A percentile compares a stretch with the other conserved stretches of the same genome.
Conservation (phyloP, 352 stramenopile species). For the Pythium volutum region DNA sequence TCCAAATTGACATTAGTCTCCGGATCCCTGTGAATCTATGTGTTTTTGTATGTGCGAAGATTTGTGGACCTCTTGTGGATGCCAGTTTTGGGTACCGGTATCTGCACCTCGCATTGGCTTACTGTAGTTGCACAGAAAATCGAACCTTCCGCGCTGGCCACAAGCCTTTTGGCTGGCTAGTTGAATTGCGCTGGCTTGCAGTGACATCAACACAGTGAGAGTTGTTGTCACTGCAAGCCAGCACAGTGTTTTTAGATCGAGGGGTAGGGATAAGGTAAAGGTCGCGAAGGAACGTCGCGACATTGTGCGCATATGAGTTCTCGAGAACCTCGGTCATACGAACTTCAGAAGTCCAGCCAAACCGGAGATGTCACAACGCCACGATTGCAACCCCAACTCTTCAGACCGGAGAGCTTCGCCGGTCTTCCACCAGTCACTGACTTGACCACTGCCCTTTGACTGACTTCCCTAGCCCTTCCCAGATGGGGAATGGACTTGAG, state of each 20-base stretch:
- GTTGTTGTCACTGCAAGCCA: slow-evolving; percentile 14
- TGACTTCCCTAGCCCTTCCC: slow-evolving; percentile 16
- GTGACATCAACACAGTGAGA: not conserved
- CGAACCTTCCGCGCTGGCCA: slow-evolving; percentile 15
- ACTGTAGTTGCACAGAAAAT: slow-evolving; percentile 15
- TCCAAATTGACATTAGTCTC: not conserved
- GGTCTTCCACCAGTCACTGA: not conserved
- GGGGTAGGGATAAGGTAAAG: slow-evolving; percentile 16
- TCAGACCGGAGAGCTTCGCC: not conserved
- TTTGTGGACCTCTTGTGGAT: slow-evolving; percentile 1
- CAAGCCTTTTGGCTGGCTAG: not conserved
- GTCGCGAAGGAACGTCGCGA: slow-evolving; percentile 10
- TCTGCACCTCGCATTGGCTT: too few relatives aligned
- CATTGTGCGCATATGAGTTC: slow-evolving; percentile 6
- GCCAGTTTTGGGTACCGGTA: not conserved
- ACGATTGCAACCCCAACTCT: slow-evolving; percentile 8
- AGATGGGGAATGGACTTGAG: slow-evolving; percentile 19
- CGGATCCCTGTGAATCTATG: not conserved
- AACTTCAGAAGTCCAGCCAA: too few relatives aligned
- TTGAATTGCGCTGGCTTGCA: not conserved
- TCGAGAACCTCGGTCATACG: not conserved
- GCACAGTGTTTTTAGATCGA: not conserved
- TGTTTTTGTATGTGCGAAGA: not conserved
- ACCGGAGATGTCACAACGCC: not conserved
- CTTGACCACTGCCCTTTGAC: not conserved